Percentiles rank a stretch among this genome's conserved stretches.
Conservation (phyloP, 1,284 basidiomycete species). For the Pseudozyma tsukubaensis region DNA sequence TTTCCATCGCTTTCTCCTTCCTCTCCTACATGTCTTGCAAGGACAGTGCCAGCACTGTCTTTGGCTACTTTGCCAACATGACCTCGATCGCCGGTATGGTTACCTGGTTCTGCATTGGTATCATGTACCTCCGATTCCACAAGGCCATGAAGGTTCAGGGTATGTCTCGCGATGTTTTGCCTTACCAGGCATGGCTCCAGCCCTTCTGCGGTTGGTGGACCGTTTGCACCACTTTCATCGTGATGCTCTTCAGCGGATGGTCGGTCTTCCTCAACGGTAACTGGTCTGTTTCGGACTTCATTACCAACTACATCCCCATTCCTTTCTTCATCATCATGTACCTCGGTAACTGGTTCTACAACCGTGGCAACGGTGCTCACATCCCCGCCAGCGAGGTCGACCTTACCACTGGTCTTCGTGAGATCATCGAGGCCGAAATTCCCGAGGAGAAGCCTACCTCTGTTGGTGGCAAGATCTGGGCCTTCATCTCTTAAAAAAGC, state of each 20-base stretch:
- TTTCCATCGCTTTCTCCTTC: conserved; percentile 77
- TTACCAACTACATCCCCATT: conserved; percentile 84
- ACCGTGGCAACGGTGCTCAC: conserved; percentile 70
- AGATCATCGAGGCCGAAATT: conserved; percentile 55
- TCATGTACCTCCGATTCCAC: conserved; percentile 81
- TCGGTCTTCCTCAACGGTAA: conserved; percentile 60
- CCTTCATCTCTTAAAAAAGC: conserved; percentile 39
- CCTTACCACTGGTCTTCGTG: conserved; percentile 74
- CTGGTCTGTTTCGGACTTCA: conserved; percentile 72
- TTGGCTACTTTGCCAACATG: conserved; percentile 73
- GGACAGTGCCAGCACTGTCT: conserved; percentile 73
- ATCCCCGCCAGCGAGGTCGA: conserved; percentile 49
- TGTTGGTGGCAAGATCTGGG: conserved; percentile 50
- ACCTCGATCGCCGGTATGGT: conserved; percentile 77
- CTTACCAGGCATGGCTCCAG: conserved; percentile 71
- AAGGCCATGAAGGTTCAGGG: conserved; percentile 76
- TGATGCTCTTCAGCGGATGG: conserved; percentile 70
- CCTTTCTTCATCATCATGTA: conserved; percentile 82
- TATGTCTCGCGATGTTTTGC: conserved; percentile 72
- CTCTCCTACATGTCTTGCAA: conserved; percentile 75
- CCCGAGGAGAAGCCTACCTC: conserved; percentile 47
- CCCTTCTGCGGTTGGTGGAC: conserved; percentile 63
- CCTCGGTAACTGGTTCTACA: conserved; percentile 73
- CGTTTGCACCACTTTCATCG: conserved; percentile 36
- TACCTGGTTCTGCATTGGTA: conserved; percentile 86